Base-by-base conservation (phyloP, 208 protist species). In the Herpetomonas tarakana region DNA sequence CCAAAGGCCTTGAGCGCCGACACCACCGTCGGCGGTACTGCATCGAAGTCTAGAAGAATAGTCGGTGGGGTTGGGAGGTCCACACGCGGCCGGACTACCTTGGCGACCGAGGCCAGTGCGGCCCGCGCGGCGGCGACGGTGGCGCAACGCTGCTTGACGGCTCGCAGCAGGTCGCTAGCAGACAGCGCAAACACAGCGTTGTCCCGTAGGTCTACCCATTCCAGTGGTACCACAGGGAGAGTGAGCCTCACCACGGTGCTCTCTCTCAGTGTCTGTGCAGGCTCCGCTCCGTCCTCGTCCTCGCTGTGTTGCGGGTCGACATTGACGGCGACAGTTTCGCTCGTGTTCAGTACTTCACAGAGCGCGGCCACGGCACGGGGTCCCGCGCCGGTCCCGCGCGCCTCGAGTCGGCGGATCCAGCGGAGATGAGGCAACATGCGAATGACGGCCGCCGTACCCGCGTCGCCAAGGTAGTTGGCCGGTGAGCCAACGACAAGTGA, bases 401-500 rank as follows among this genome's bases (percentile, higher is more conserved):
- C 60, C 19, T 88, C 64, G 0, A 93, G 51, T 16, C 24, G 21
- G 19, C 71, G 72, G 31, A 93, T 70, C 86, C 83, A 90, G 28
- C 79, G 68, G 71, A 88, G 67, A 28, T 88, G 58, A 24, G 79
- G 73, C 31, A 90, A 65, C 24, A 78, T 76, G 22, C 82, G 76
- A 35, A 93, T 57, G 22, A 86, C 60, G 0, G 82, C 86, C 0
- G 86, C 86, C 9, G 76, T 62, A 6, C 82, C 86, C 2, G 77
- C 69, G 49, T 93, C 86, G 29, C 86, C 82, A 19, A 93, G 74
- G 29, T 88, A 83, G 35, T 86, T 90, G 16, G 55, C 4, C 19
- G 68, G 52, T 18, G 35, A 41, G 9, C 35, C 35, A 6, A 41
- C 35, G 9, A 14, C 6, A 28, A 93, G 67, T 6, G 81, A 77